Evolutionary conservation across 148 eudicot genomes (phyloP).

Genomic region (Gaultheria prostrata): DNA sequence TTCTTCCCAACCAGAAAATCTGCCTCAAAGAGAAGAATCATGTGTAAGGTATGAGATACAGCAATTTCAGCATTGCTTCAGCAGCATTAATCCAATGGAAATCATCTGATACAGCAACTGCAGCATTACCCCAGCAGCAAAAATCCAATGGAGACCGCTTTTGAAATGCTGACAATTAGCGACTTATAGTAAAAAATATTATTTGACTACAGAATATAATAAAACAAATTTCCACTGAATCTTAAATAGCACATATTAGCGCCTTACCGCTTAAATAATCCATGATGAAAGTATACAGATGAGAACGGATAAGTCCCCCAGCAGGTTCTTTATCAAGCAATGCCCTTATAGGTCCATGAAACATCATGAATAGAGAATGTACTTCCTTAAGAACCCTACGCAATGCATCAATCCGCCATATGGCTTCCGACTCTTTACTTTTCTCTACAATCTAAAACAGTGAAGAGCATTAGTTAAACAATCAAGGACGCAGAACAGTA

Average conservation of each 20-base stretch:
- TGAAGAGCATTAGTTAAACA: slow-evolving; percentile 12
- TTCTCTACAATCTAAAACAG: slow-evolving; percentile 75
- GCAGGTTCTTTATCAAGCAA: slow-evolving; percentile 79
- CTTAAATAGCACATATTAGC: slow-evolving; percentile 1
- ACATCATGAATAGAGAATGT: slow-evolving; percentile 85
- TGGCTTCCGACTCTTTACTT: slow-evolving; percentile 67
- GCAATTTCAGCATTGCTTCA: slow-evolving; percentile 66
- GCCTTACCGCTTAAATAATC: slow-evolving; percentile 86
- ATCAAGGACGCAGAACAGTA: background rate
- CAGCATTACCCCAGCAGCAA: slow-evolving; percentile 99
- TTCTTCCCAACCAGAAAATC: slow-evolving; percentile 80
- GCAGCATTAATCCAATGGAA: slow-evolving; percentile 61
- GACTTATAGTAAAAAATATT: slow-evolving; percentile 61
- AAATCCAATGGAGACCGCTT: slow-evolving; percentile 84
- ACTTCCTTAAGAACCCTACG: slow-evolving; percentile 84
- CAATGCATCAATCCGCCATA: slow-evolving; percentile 82
- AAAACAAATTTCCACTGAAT: slow-evolving; percentile 20
- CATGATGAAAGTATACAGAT: slow-evolving; percentile 65
- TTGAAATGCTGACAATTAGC: slow-evolving; percentile 96
- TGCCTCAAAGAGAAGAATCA: slow-evolving; percentile 81
- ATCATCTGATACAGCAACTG: slow-evolving; percentile 61
- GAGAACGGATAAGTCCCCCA: slow-evolving; percentile 71
- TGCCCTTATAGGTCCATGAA: slow-evolving; percentile 72
- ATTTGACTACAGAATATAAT: slow-evolving; percentile 32
- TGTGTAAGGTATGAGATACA: slow-evolving; percentile 50